Percentiles rank a stretch among this genome's conserved stretches.
These are phyloP conservation scores for Discostella pseudostelligera DNA, from an alignment of 108 stramenopile species.

Conservation along the genomic window DNA sequence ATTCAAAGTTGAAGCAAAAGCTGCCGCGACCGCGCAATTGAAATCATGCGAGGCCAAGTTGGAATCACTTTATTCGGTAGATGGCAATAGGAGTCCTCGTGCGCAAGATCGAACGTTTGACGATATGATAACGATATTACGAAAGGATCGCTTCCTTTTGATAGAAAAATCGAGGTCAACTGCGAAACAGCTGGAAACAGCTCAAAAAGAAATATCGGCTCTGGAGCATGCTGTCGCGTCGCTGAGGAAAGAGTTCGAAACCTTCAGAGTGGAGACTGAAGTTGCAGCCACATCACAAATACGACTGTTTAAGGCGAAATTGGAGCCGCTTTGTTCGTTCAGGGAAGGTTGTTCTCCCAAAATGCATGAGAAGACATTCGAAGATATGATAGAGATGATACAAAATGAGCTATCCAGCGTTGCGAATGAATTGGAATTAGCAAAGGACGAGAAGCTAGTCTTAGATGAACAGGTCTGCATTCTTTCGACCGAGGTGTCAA, in stretches of 20 bases:
- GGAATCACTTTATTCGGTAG: constrained; percentile 4
- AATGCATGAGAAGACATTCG: too few relatives aligned
- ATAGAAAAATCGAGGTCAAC: background rate
- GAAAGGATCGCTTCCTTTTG: background rate
- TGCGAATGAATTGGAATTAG: constrained; percentile 6
- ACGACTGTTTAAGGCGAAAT: constrained; percentile 5
- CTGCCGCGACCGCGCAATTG: constrained; percentile 1
- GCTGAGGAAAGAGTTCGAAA: constrained; percentile 9
- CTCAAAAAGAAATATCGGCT: background rate
- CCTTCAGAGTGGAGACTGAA: constrained; percentile 5
- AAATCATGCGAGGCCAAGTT: constrained; percentile 16
- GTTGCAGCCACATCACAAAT: constrained; percentile 1
- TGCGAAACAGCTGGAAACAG: background rate
- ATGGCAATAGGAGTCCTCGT: background rate
- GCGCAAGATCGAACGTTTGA: constrained; percentile 6
- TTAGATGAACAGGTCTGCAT: constrained; percentile 22
- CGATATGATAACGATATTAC: constrained; percentile 5
- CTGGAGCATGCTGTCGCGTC: constrained; percentile 6
- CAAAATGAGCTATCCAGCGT: constrained; percentile 10
- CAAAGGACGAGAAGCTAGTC: constrained; percentile 19
- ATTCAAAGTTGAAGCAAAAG: constrained; percentile 8
- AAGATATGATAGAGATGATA: background rate
- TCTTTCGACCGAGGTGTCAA: constrained; percentile 16
- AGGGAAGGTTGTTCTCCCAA: too few relatives aligned
- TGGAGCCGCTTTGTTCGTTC: background rate